Conservation (phyloP, 2,329 filamentous ascomycete species). For the Intubia oerlemansii region DNA sequence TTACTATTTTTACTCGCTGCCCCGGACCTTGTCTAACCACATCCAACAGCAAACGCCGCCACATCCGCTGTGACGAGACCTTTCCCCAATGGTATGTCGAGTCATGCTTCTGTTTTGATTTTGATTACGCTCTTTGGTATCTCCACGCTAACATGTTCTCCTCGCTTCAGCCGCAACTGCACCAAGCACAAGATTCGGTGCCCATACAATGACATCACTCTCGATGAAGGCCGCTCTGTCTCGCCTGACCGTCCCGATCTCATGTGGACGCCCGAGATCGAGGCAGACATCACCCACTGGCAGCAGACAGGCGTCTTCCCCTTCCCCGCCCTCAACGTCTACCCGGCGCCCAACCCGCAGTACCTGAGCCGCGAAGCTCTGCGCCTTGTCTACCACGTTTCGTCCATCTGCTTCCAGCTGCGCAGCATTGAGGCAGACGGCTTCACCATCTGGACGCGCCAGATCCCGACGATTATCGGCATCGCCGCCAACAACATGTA, state of each 20-base stretch:
- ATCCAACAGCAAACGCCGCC: conserved; percentile 68
- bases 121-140: no score
- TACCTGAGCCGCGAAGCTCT: conserved; percentile 58
- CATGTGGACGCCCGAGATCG: conserved; percentile 71
- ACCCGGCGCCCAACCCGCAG: conserved; percentile 51
- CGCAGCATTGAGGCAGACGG: conserved; percentile 54
- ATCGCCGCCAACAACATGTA: conserved; percentile 67
- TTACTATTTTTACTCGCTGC: no score
- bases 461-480: conserved; percentile 71
- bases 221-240: conserved; percentile 38
- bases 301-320: conserved; percentile 66
- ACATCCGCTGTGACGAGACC: conserved; percentile 94
- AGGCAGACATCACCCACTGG: conserved; percentile 66
- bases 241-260: conserved; percentile 46
- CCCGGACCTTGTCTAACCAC: conserved; percentile 1
- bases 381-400: conserved; percentile 76
- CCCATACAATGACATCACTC: conserved; percentile 78
- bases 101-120: no score
- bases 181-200: conserved; percentile 98
- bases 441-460: conserved; percentile 80
- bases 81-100: conserved; percentile 87
- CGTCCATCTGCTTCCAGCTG: conserved; percentile 67
- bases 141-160: neutral
- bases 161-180: conserved; percentile 65
- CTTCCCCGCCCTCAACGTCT: conserved; percentile 61